Evolutionary conservation across 768 basidiomycete genomes (phyloP).

Genomic region (Phallus indusiatus): DNA sequence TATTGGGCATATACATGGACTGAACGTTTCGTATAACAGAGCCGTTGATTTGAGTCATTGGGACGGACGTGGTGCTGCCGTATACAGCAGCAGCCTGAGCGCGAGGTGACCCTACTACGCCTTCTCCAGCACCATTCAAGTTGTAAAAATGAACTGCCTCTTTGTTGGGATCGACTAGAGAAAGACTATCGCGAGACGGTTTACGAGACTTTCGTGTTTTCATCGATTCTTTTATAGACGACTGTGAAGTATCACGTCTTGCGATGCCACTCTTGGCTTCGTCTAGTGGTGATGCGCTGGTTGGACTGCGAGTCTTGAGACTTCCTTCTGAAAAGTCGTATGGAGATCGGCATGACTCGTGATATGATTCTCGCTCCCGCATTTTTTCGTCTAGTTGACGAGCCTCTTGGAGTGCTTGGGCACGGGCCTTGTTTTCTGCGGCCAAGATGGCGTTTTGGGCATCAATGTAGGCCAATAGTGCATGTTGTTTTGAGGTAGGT

Average conservation of each 20-base stretch:
- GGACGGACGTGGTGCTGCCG: conserved; percentile 1
- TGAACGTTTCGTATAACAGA: conserved; percentile 4
- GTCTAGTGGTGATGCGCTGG: background rate
- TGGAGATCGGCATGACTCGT: conserved; percentile 68
- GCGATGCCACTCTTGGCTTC: conserved; percentile 19
- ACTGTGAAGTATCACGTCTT: conserved; percentile 72
- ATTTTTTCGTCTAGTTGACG: conserved; percentile 65
- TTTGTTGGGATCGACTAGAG: background rate
- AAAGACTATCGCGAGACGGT: conserved; percentile 31
- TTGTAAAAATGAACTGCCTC: conserved; percentile 3
- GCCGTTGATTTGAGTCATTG: background rate
- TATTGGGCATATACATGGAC: conserved; percentile 7
- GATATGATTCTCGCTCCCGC: conserved; percentile 75
- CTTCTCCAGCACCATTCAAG: conserved; percentile 3
- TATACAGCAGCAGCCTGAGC: background rate
- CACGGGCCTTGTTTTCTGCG: conserved; percentile 72
- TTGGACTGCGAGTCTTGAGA: conserved; percentile 34
- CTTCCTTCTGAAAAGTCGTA: conserved; percentile 47
- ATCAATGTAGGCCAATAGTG: conserved; percentile 73
- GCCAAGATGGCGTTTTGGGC: conserved; percentile 73
- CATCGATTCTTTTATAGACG: conserved; percentile 82
- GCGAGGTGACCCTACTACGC: background rate
- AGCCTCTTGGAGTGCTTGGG: conserved; percentile 70
- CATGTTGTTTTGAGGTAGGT: conserved; percentile 75
- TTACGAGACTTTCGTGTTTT: conserved; percentile 63